These are phyloP conservation scores for Medicago ruthenica DNA, from an alignment of 306 rosid species.

Conservation along the genomic window DNA sequence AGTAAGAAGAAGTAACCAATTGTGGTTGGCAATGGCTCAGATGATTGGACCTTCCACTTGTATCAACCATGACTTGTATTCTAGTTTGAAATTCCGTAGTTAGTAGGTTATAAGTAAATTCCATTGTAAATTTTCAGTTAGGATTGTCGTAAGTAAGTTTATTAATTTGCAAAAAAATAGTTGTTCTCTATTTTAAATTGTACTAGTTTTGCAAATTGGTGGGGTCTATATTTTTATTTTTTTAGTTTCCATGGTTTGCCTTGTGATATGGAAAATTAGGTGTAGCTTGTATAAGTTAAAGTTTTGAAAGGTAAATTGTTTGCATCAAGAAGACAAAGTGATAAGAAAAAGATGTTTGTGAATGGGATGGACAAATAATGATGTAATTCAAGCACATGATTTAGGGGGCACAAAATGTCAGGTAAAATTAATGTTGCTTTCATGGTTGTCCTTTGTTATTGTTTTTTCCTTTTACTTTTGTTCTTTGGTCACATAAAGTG, in stretches of 20 bases:
- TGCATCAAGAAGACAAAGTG: constrained; percentile 43
- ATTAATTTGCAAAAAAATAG: not conserved
- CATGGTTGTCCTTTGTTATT: constrained; percentile 57
- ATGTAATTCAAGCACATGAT: constrained; percentile 66
- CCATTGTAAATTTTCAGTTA: not conserved
- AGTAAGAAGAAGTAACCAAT: constrained; percentile 64
- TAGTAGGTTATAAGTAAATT: not conserved
- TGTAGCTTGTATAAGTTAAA: constrained; percentile 19
- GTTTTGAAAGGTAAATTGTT: constrained; percentile 42
- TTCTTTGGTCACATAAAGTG: constrained; percentile 51
- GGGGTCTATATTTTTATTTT: constrained; percentile 27
- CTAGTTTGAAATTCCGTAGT: not conserved
- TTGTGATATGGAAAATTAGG: constrained; percentile 45
- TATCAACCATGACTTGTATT: not conserved
- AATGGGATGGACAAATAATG: constrained; percentile 48
- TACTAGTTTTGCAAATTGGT: constrained; percentile 44
- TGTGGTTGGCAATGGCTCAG: not conserved
- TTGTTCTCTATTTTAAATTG: constrained; percentile 22
- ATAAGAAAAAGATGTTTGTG: constrained; percentile 31
- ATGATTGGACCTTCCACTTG: not conserved
- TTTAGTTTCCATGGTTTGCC: constrained; percentile 31
- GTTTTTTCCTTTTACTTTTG: constrained; percentile 38
- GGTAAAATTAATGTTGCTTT: constrained; percentile 53
- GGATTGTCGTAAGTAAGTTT: not conserved
- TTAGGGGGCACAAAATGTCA: constrained; percentile 60